phyloP scores from a whole-genome alignment of 2,329 filamentous ascomycete genomes.

The Monilinia aucupariae region DNA sequence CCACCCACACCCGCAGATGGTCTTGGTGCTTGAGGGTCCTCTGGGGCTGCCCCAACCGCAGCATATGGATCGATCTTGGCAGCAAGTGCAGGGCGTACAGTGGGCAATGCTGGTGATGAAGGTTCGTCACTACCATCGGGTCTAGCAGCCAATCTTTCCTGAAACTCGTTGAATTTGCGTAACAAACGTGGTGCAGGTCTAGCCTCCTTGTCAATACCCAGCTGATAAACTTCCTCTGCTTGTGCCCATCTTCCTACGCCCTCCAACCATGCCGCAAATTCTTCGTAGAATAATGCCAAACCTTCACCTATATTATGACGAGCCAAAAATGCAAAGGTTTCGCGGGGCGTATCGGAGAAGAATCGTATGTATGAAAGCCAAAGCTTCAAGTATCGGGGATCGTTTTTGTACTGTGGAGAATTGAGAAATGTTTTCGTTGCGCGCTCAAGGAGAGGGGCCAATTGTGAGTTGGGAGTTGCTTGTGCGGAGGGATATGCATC shows the following conservation, averaged over 20 bases:
- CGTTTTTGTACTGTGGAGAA: slow-evolving; percentile 87
- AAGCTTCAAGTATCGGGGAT: slow-evolving; percentile 84
- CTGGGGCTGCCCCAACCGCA: slow-evolving; percentile 39
- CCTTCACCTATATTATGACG: slow-evolving; percentile 82
- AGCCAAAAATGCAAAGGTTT: slow-evolving; percentile 86
- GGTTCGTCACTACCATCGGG: slow-evolving; percentile 61
- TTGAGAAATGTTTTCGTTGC: slow-evolving; percentile 85
- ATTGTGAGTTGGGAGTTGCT: slow-evolving; percentile 83
- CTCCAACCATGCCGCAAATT: slow-evolving; percentile 92
- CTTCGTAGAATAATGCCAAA: slow-evolving; percentile 91
- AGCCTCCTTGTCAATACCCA: slow-evolving; percentile 85
- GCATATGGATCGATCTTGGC: slow-evolving; percentile 82
- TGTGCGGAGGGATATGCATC: slow-evolving; percentile 93
- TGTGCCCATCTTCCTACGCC: slow-evolving; percentile 77
- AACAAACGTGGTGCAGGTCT: slow-evolving; percentile 73
- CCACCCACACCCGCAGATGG: slow-evolving; percentile 45
- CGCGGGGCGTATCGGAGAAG: slow-evolving; percentile 87
- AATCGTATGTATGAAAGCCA: slow-evolving; percentile 93
- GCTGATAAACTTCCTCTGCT: slow-evolving; percentile 86
- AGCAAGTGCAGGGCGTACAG: slow-evolving; percentile 74
- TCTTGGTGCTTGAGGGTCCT: slow-evolving; percentile 62
- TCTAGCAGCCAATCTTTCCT: slow-evolving; percentile 66
- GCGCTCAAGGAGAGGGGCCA: slow-evolving; percentile 82
- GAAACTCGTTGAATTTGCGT: slow-evolving; percentile 90
- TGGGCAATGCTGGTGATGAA: slow-evolving; percentile 80